Percentiles rank a stretch among this genome's conserved stretches.
phyloP scores from a whole-genome alignment of 1,284 basidiomycete species.

The Rhodotorula mucilaginosa region DNA sequence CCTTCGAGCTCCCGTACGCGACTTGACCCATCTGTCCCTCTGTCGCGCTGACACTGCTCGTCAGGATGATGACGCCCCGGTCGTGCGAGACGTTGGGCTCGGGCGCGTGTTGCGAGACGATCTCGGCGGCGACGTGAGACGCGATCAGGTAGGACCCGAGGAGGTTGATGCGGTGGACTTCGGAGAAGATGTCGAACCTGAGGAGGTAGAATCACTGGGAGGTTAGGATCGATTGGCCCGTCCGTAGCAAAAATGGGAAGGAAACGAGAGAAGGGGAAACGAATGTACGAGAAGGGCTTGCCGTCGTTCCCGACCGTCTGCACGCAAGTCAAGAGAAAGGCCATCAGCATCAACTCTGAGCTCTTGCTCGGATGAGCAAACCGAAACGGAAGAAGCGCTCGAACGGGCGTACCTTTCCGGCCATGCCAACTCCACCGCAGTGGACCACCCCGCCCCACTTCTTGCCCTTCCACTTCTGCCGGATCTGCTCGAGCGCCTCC shows the following conservation, averaged over 20 bases:
- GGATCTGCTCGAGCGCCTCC: constrained; percentile 41
- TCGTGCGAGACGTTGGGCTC: constrained; percentile 31
- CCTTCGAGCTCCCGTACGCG: constrained; percentile 47
- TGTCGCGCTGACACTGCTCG: constrained; percentile 46
- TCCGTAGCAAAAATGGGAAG: not conserved
- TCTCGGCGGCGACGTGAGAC: constrained; percentile 46
- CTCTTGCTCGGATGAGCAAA: not conserved
- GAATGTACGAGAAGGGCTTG: constrained; percentile 43
- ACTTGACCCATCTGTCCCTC: constrained; percentile 46
- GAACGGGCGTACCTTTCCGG: constrained; percentile 43
- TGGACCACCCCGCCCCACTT: constrained; percentile 48
- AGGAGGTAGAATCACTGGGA: not conserved
- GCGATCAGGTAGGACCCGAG: constrained; percentile 50
- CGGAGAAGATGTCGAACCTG: constrained; percentile 43
- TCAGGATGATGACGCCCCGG: constrained; percentile 49
- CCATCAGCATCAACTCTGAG: not conserved
- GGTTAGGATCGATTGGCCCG: not conserved
- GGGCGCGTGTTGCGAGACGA: constrained; percentile 38
- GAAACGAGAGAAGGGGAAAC: not conserved
- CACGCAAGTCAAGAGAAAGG: too few relatives aligned
- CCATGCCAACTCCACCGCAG: constrained; percentile 49
- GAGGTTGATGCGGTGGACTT: constrained; percentile 47
- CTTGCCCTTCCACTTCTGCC: constrained; percentile 38
- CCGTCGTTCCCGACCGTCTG: constrained; percentile 46
- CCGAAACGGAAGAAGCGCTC: not conserved